Base-by-base conservation (phyloP, 495 filamentous ascomycete genomes). In the Penicillium ochrochloron region DNA sequence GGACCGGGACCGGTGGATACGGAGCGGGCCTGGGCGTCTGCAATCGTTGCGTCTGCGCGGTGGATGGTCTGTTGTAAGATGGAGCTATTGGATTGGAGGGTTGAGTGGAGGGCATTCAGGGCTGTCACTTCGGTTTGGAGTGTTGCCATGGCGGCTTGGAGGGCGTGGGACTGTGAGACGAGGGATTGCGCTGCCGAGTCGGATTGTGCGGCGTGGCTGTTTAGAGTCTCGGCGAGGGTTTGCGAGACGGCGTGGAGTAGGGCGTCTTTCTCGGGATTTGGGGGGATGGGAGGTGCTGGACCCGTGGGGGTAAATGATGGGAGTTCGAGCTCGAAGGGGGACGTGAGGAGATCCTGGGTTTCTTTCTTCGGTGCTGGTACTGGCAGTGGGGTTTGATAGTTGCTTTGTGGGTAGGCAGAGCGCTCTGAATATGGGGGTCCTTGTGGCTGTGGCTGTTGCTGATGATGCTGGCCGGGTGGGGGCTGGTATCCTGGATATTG, bases 181-280 rank as follows among this genome's bases (percentile, higher is more conserved):
- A 99, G 85, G 7, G 93, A 89, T 0, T 86, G 78, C 1, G 94
- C 82, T 31, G 91, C 91, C 39, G 89, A 80, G 48, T 85, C 80
- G 67, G 91, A 91, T 61, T 92, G 88, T 10, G 78, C 67, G 42
- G 88, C 82, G 39, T 87, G 86, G 52, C 80, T 79, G 27, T 85
- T 85, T 2, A 94, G 85, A 59, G 89, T 89, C 44, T 85, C 75
- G 63, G 86, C 76, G 12, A 99, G 78, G 1, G 88, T 85, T 29
- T 80, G 80, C 53, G 90, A 91, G 27, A 99, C 84, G 17, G 92
- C 89, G 48, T 88, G 85, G 11, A 97, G 84, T 27, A 99, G 86
- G 37, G 88, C 88, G 73, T 97, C 93, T 72, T 97, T 99, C 78
- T 99, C 93, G 8, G 95, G 95, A 73, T 99, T 99, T 1, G 93